These are phyloP conservation scores for Letharia columbiana DNA, from an alignment of 495 filamentous ascomycete genomes.

Conservation along the genomic window DNA sequence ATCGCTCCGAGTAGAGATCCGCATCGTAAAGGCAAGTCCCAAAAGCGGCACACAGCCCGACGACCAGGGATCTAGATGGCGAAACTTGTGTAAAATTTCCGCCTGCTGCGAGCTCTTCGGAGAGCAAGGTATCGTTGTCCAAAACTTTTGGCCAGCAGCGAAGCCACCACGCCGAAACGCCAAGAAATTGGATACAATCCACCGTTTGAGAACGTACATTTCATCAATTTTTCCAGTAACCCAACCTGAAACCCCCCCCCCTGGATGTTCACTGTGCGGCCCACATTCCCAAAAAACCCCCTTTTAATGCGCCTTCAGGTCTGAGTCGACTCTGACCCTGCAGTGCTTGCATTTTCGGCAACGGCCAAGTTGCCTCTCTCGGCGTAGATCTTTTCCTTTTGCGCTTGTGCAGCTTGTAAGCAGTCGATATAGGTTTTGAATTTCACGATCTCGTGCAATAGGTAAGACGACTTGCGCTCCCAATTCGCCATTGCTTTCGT, in stretches of 20 bases:
- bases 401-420: conserved; percentile 49
- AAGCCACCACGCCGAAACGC: neutral
- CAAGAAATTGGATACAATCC: neutral
- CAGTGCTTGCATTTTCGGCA: neutral
- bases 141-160: neutral
- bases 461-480: conserved; percentile 87
- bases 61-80: neutral
- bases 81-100: no score
- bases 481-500: conserved; percentile 85
- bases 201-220: neutral
- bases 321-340: conserved; percentile 1
- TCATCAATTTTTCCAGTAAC: neutral
- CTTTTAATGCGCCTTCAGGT: neutral
- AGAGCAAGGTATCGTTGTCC: neutral
- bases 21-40: neutral
- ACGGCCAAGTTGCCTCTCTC: conserved; percentile 16
- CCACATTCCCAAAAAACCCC: neutral
- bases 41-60: neutral
- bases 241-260: neutral
- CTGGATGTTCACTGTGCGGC: neutral
- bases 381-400: conserved; percentile 48
- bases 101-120: neutral
- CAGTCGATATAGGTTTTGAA: conserved; percentile 90
- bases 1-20: neutral
- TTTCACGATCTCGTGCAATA: conserved; percentile 92